Evolutionary conservation across 1,284 basidiomycete genomes (phyloP), one percentile per base, ranked within the genome.

Genomic region (Ceratobasidium sp.): DNA sequence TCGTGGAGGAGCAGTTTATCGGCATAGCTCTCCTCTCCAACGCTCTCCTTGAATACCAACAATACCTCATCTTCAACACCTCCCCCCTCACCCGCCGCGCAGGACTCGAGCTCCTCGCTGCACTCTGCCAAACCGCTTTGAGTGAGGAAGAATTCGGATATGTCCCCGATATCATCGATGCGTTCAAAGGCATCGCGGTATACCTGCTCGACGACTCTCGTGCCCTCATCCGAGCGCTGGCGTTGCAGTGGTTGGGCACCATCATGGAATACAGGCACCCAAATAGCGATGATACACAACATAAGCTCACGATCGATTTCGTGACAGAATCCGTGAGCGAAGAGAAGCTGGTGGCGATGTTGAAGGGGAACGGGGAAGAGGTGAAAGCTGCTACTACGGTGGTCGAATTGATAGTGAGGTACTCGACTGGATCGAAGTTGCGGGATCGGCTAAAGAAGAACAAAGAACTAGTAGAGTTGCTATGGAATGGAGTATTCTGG

Each of bases 11-110:
- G n/a, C 67, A 70, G 21, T 70, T 58, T 30, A 70, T 13, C 30
- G 28, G 43, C 16, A 23, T 59, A 14, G 55, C 54, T n/a, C 55
- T 70, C 44, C 30, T 70, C 6, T 23, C 44, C 28, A 41, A 32
- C 9, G 67, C 14, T 16, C 44, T 70, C 28, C 44, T 58, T 8
- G 67, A 59, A 3, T 70, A 70, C 23, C 26, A 58, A 1, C 67
- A 70, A 59, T 46, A 55, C 14, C 41, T 70, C 16, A 3, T 59
- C 26, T 49, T 70, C 67, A 41, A 52, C n/a, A 41, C 41, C 18
- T 64, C 62, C 38, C 54, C 67, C 11, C 67, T 70, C 26, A 70
- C 54, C n/a, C 67, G 67, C 30, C 67, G 67, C 43, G 67, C 67
- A 18, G 67, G 67, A 26, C 41, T 70, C 18, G 67, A 70, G 44